Percentiles rank a stretch among this genome's conserved stretches.
Conservation (phyloP, 331 rosid genomes). For the Pyracantha coccinea region DNA sequence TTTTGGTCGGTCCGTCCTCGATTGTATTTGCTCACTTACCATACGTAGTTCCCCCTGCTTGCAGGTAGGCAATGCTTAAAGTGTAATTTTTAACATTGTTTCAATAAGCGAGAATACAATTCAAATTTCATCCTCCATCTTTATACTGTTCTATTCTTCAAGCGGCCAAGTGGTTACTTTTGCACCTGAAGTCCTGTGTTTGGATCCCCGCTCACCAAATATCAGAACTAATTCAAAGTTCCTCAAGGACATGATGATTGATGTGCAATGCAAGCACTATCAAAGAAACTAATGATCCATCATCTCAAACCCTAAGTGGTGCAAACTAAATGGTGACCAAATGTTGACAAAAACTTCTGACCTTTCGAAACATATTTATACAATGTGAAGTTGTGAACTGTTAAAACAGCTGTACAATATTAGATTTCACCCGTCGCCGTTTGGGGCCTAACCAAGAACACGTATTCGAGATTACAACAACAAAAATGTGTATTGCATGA, state of each 20-base stretch:
- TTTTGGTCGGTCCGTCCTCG: conserved; percentile 56
- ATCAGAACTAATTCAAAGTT: neutral
- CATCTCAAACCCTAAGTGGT: too few species aligned
- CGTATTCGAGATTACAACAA: conserved; percentile 7
- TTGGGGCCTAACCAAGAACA: conserved; percentile 23
- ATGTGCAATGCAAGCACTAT: too few species aligned
- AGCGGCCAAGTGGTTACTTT: neutral
- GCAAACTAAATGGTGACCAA: too few species aligned
- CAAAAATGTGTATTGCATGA: neutral
- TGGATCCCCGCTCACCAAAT: neutral
- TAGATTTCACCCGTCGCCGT: conserved; percentile 3
- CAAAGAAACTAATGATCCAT: too few species aligned
- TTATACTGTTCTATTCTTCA: neutral
- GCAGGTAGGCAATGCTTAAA: conserved; percentile 27
- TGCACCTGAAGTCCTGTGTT: neutral
- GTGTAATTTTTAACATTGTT: conserved; percentile 27
- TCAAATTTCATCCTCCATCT: neutral
- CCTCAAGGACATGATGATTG: too few species aligned
- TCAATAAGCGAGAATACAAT: conserved; percentile 26
- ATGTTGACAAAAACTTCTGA: neutral
- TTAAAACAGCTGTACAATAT: conserved; percentile 10
- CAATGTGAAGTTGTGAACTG: neutral
- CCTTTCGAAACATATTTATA: neutral
- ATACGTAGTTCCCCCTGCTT: conserved; percentile 50
- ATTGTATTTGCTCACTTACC: conserved; percentile 86